Conservation (phyloP, 768 basidiomycete genomes). For the Botryobasidium botryosum region DNA sequence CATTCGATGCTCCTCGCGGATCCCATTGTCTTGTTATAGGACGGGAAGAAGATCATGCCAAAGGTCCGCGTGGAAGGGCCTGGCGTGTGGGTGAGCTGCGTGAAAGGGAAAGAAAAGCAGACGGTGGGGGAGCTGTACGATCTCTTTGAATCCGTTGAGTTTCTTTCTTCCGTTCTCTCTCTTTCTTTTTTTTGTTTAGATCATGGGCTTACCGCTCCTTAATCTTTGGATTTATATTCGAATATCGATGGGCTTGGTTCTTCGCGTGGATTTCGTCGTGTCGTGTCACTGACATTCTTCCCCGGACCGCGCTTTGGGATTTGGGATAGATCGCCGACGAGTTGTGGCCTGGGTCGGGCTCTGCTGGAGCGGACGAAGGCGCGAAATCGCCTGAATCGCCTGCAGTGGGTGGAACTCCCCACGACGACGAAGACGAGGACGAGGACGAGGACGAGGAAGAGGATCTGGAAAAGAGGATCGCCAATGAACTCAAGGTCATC, state of each 20-base stretch:
- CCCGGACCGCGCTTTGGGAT: background rate
- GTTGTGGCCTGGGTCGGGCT: conserved; percentile 48
- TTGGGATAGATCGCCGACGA: conserved; percentile 43
- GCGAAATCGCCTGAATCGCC: background rate
- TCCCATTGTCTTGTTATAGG: too few relatives aligned
- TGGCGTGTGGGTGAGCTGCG: conserved; percentile 2
- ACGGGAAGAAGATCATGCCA: too few relatives aligned
- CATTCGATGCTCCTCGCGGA: too few relatives aligned
- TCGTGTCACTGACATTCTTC: background rate
- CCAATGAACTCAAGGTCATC: conserved; percentile 51
- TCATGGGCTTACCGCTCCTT: background rate
- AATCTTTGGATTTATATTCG: too few relatives aligned
- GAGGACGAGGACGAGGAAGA: conserved; percentile 23
- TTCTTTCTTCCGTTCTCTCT: background rate
- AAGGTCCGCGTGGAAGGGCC: background rate
- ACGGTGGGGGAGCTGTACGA: conserved; percentile 62
- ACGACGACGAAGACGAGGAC: conserved; percentile 19
- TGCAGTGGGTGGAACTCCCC: background rate
- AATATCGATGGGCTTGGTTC: too few relatives aligned
- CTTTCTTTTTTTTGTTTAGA: background rate
- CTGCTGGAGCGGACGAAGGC: conserved; percentile 2
- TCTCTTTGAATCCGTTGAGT: conserved; percentile 54
- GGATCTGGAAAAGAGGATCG: conserved; percentile 53
- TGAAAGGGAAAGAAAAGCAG: conserved; percentile 54
- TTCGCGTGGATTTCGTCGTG: too few relatives aligned